Evolutionary conservation across 2,329 filamentous ascomycete species (phyloP).

Genomic region (Arthroderma sp.): DNA sequence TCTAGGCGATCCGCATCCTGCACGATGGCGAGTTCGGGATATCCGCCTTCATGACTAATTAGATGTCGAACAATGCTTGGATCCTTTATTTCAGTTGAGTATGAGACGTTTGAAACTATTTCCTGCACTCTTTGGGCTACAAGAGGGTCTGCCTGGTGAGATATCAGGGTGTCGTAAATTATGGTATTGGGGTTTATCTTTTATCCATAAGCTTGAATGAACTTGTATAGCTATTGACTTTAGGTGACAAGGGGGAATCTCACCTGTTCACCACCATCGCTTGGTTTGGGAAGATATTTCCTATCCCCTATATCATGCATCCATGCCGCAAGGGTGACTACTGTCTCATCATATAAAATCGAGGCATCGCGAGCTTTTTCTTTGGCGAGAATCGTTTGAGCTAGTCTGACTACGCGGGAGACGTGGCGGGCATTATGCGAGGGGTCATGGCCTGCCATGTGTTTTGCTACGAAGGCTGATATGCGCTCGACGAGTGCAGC

Average conservation of each 20-base stretch:
- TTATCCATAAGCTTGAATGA: conserved; percentile 8
- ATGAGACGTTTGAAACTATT: conserved; percentile 67
- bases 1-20: conserved; percentile 92
- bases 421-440: conserved; percentile 59
- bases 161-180: conserved; percentile 20
- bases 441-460: conserved; percentile 52
- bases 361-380: conserved; percentile 27
- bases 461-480: conserved; percentile 52
- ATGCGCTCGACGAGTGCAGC: conserved; percentile 44
- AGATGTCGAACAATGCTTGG: conserved; percentile 48
- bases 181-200: conserved; percentile 20
- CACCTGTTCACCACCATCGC: not conserved
- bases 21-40: conserved; percentile 70
- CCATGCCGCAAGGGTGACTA: conserved; percentile 58
- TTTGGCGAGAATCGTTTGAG: conserved; percentile 50
- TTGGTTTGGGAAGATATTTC: conserved; percentile 50
- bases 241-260: conserved; percentile 11
- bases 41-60: conserved; percentile 35
- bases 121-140: conserved; percentile 57
- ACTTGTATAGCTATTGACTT: not conserved
- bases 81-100: conserved; percentile 58
- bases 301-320: conserved; percentile 83
- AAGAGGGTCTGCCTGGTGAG: conserved; percentile 40
- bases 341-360: conserved; percentile 37
- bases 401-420: conserved; percentile 61